Evolutionary conservation across 2,329 filamentous ascomycete species (phyloP).

Genomic region (Ustilaginoidea virens): DNA sequence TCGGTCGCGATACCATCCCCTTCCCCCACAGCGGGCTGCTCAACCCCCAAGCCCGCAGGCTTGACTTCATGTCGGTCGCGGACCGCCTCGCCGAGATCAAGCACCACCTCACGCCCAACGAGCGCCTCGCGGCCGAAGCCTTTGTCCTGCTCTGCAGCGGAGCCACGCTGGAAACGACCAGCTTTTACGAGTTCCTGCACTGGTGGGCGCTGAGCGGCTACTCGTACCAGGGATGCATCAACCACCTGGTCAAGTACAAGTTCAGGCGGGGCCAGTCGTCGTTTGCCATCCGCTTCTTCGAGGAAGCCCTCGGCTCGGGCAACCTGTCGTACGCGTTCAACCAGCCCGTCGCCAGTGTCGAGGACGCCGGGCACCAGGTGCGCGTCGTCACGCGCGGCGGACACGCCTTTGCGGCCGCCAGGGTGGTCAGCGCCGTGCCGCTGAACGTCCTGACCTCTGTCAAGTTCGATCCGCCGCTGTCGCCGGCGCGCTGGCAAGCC

Average conservation of each 20-base stretch:
- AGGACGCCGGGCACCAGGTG: slow-evolving; percentile 13
- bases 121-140: slow-evolving; percentile 22
- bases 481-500: slow-evolving; percentile 19
- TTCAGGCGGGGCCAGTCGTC: slow-evolving; percentile 26
- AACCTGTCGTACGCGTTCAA: slow-evolving; percentile 25
- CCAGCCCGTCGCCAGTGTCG: slow-evolving; percentile 18
- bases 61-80: slow-evolving; percentile 23
- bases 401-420: slow-evolving; percentile 11
- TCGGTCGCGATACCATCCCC: slow-evolving; percentile 21
- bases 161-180: slow-evolving; percentile 23
- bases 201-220: slow-evolving; percentile 30
- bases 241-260: slow-evolving; percentile 25
- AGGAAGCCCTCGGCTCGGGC: slow-evolving; percentile 25
- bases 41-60: slow-evolving; percentile 17
- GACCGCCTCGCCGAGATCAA: slow-evolving; percentile 26
- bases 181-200: slow-evolving; percentile 31
- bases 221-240: slow-evolving; percentile 21
- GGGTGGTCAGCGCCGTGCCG: slow-evolving; percentile 26
- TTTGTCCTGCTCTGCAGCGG: slow-evolving; percentile 28
- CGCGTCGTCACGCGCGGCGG: slow-evolving; percentile 18
- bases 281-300: slow-evolving; percentile 28
- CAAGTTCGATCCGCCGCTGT: slow-evolving; percentile 23
- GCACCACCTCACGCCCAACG: slow-evolving; percentile 21
- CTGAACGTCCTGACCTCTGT: slow-evolving; percentile 27
- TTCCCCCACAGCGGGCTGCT: slow-evolving; percentile 22